Evolutionary conservation across 192 early-diverging fungal genomes (phyloP).

Genomic region (Umbelopsis ramanniana): DNA sequence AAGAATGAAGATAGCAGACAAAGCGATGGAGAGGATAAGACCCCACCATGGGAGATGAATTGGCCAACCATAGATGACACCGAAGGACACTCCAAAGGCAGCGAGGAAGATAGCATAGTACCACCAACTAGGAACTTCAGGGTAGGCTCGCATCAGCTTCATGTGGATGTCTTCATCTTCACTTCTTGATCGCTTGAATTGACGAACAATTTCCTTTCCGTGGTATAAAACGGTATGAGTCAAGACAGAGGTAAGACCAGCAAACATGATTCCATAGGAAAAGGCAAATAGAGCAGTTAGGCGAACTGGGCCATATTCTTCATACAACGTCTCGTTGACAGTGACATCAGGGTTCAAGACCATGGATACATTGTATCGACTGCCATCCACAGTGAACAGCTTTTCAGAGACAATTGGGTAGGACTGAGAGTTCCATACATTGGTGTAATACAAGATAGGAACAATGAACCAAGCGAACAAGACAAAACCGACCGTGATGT

Average conservation of each 20-base stretch:
- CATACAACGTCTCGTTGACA: conserved; percentile 50
- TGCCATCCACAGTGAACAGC: conserved; percentile 43
- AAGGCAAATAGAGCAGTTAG: conserved; percentile 55
- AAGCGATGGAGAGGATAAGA: conserved; percentile 60
- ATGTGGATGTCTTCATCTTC: conserved; percentile 68
- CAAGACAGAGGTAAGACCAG: conserved; percentile 57
- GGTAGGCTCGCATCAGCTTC: conserved; percentile 74
- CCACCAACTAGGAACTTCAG: conserved; percentile 69
- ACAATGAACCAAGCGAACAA: conserved; percentile 55
- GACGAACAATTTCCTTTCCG: conserved; percentile 55
- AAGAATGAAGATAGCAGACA: conserved; percentile 69
- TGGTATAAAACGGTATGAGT: conserved; percentile 69
- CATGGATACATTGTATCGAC: conserved; percentile 36
- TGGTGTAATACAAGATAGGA: conserved; percentile 54
- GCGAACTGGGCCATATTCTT: conserved; percentile 49
- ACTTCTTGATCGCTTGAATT: conserved; percentile 41
- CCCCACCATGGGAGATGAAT: conserved; percentile 83
- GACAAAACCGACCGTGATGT: conserved; percentile 56
- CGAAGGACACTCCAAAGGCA: conserved; percentile 48
- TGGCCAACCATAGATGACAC: conserved; percentile 53
- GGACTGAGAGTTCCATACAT: conserved; percentile 51
- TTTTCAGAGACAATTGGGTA: conserved; percentile 47
- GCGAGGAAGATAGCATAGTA: conserved; percentile 55
- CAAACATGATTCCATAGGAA: conserved; percentile 58
- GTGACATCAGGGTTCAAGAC: conserved; percentile 41